Percentiles rank a stretch among this genome's conserved stretches.
Evolutionary conservation across 208 protist species (phyloP).

Genomic region (Acanthamoeba healyi): DNA sequence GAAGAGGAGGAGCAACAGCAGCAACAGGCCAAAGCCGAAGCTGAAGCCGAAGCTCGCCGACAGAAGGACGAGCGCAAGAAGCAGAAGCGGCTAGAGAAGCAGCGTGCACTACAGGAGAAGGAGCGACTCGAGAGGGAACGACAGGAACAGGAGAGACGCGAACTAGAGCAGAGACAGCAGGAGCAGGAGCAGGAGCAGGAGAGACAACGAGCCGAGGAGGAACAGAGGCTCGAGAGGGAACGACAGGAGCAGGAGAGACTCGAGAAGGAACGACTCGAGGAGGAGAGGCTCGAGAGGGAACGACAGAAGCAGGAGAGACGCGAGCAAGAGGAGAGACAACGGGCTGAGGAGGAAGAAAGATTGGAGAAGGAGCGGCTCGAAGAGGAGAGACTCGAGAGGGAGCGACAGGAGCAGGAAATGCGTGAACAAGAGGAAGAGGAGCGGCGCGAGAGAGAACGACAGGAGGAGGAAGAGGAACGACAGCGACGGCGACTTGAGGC

Average conservation of each 20-base stretch:
- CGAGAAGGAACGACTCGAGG: background rate
- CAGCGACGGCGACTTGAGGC: background rate
- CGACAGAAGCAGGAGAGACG: background rate
- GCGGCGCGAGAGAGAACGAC: background rate
- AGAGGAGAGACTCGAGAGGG: background rate
- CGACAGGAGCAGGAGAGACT: background rate
- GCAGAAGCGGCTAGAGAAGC: background rate
- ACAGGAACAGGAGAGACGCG: background rate
- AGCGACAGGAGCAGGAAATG: background rate
- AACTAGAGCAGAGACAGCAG: background rate
- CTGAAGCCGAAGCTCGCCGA: background rate
- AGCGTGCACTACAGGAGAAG: background rate
- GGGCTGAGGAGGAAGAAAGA: conserved; percentile 9
- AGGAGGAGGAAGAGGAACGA: background rate
- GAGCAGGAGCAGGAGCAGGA: background rate
- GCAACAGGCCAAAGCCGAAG: background rate
- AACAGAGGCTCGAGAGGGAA: background rate
- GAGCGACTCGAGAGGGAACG: background rate
- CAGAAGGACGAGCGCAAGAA: background rate
- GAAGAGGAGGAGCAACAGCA: conserved; percentile 5
- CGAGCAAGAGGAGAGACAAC: too few species aligned
- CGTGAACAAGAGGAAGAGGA: background rate
- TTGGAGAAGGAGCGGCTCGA: background rate
- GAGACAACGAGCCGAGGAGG: background rate
- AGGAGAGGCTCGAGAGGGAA: background rate